Evolutionary conservation across 805 yeast genomes (phyloP), one percentile per base, ranked within the genome.

Genomic region (Saccharomyces paradoxus): DNA sequence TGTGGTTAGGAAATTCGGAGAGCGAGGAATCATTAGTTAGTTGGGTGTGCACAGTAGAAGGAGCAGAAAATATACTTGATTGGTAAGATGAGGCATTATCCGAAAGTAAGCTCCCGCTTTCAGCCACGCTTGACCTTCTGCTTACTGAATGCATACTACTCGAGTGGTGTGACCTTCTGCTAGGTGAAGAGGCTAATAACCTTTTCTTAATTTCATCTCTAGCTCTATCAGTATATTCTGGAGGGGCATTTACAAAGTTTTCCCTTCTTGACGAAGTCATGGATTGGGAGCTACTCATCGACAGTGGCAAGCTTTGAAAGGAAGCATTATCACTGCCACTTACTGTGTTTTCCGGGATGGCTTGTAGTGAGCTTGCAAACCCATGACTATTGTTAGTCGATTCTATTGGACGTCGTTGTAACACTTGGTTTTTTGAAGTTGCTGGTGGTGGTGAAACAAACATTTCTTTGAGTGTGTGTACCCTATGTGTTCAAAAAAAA

Each of bases 391-490:
- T 54, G 9, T 54, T 55, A 5, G 54, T 51, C 13, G 56, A 50
- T 17, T 55, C 56, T 3, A 27, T 46, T 47, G 22, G 22, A 46
- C 27, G 48, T 52, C 31, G 41, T 13, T 58, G 58, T 41, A 62
- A 48, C n/a, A 56, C 61, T 29, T 60, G 64, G 26, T 60, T 56
- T 8, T 62, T 60, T 17, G 65, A 53, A n/a, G 62, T 60, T 6
- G 70, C 67, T 21, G 71, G 70, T 26, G 70, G 69, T 26, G 70
- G 71, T 28, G 69, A 65, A 37, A 67, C 70, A 55, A 67, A 67
- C 71, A 67, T 67, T 46, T n/a, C 30, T 22, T 26, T 37, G 17
- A 8, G 24, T 17, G 24, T n/a, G 24, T 17, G 44, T 17, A n/a
- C 22, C 9, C 13, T 29, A 29, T 37, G n/a, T 10, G 13, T 17